Percentiles rank a stretch among this genome's conserved stretches.
phyloP scores from a whole-genome alignment of 2,329 filamentous ascomycete genomes.

The Ophiostoma angusticollis region DNA sequence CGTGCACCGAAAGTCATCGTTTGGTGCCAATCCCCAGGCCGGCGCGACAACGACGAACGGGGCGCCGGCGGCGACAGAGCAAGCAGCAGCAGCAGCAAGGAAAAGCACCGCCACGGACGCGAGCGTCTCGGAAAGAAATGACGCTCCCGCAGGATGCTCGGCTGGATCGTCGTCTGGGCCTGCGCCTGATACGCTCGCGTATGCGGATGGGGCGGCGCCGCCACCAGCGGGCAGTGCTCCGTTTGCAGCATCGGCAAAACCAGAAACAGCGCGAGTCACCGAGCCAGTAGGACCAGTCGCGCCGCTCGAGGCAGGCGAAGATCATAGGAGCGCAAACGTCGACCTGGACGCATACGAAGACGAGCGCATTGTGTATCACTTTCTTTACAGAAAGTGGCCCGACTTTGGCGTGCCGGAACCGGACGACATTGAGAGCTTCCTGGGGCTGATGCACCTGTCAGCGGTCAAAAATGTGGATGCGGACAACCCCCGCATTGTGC shows the following conservation, averaged over 20 bases:
- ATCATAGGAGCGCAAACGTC: background rate
- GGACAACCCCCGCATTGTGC: slow-evolving; percentile 64
- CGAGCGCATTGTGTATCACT: slow-evolving; percentile 63
- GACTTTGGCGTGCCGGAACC: slow-evolving; percentile 74
- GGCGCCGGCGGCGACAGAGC: background rate
- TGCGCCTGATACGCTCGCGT: no score
- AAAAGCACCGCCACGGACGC: background rate
- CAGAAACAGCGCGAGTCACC: no score
- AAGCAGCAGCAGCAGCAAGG: no score
- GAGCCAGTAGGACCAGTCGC: background rate
- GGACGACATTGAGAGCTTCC: slow-evolving; percentile 53
- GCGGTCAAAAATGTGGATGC: slow-evolving; percentile 40
- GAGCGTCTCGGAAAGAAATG: no score
- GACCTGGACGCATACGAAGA: slow-evolving; percentile 24
- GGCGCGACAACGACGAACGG: background rate
- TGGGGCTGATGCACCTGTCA: slow-evolving; percentile 57
- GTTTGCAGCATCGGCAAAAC: no score
- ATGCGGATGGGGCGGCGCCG: no score
- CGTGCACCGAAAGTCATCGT: slow-evolving; percentile 20
- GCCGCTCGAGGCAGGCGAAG: background rate
- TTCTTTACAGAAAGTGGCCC: slow-evolving; percentile 78
- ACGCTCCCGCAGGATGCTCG: no score
- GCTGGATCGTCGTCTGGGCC: no score
- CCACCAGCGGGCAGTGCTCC: no score
- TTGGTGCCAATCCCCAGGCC: background rate